These are phyloP conservation scores for Diutina neorugosa DNA, from an alignment of 1,139 yeast species.

Conservation along the genomic window DNA sequence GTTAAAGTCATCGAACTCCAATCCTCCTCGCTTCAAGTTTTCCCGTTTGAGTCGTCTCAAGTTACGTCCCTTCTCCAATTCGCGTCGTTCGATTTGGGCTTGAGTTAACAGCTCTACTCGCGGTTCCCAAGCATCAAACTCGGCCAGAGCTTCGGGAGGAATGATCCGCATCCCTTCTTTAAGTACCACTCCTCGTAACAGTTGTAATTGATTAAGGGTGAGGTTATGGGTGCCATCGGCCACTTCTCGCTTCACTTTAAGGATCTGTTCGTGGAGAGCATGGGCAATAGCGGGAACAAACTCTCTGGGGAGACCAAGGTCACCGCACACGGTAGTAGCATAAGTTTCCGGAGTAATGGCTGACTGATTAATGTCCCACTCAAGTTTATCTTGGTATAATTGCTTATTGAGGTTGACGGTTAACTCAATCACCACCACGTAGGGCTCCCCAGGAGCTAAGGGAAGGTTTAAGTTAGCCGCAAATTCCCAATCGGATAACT, in stretches of 20 bases:
- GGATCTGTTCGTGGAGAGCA: conserved; percentile 68
- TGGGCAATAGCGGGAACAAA: conserved; percentile 87
- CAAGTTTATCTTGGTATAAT: conserved; percentile 84
- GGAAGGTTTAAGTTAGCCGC: conserved; percentile 52
- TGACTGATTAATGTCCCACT: conserved; percentile 76
- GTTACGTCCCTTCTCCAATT: conserved; percentile 88
- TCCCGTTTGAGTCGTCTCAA: conserved; percentile 88
- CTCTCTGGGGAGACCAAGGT: conserved; percentile 74
- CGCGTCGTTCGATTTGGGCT: conserved; percentile 91
- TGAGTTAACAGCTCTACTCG: conserved; percentile 74
- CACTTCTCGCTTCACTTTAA: conserved; percentile 71
- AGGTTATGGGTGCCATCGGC: conserved; percentile 60
- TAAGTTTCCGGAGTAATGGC: conserved; percentile 70
- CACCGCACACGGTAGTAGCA: conserved; percentile 73
- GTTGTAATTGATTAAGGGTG: conserved; percentile 34
- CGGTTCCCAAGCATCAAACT: conserved; percentile 66
- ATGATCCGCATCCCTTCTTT: conserved; percentile 14
- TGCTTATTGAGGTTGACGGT: conserved; percentile 77
- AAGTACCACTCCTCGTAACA: conserved; percentile 29
- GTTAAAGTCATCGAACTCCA: conserved; percentile 1
- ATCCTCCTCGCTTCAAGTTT: conserved; percentile 44
- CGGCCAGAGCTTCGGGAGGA: background rate
- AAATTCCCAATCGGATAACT: conserved; percentile 55
- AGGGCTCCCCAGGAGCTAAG: conserved; percentile 37
- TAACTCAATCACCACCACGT: conserved; percentile 69